Percentiles rank a stretch among this genome's conserved stretches.
Evolutionary conservation across 192 early-diverging fungal genomes (phyloP).

Genomic region (Dimargaris verticillata): DNA sequence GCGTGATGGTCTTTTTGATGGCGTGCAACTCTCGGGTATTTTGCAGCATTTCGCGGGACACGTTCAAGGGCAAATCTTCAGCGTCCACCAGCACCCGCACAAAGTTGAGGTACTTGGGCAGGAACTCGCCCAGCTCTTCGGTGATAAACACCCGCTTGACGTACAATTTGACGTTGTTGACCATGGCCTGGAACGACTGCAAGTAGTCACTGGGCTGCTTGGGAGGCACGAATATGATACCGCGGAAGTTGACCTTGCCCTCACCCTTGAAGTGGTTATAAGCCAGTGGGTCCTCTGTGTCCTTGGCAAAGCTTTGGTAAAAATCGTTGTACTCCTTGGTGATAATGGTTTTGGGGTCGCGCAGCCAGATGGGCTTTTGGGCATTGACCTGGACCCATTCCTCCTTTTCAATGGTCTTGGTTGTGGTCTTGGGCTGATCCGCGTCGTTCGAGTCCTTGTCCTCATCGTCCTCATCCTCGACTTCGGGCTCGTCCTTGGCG

Average conservation of each 20-base stretch:
- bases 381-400: conserved; percentile 75
- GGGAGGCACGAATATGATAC: conserved; percentile 71
- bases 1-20: conserved; percentile 77
- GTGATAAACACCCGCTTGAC: conserved; percentile 95
- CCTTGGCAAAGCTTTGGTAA: conserved; percentile 64
- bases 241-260: conserved; percentile 79
- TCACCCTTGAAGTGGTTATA: conserved; percentile 86
- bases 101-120: conserved; percentile 87
- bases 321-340: conserved; percentile 80
- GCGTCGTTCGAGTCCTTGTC: conserved; percentile 27
- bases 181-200: conserved; percentile 25
- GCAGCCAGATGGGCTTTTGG: conserved; percentile 89
- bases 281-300: conserved; percentile 53
- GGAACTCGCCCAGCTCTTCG: conserved; percentile 68
- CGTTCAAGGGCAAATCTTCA: conserved; percentile 94
- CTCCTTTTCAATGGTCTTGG: conserved; percentile 33
- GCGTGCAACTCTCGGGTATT: conserved; percentile 59
- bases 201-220: conserved; percentile 35
- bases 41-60: conserved; percentile 95
- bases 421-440: conserved; percentile 30
- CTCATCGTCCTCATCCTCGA: conserved; percentile 36
- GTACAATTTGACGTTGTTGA: conserved; percentile 78
- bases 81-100: conserved; percentile 87
- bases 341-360: conserved; percentile 55
- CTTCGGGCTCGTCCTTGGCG: conserved; percentile 24